Conservation (phyloP, 352 stramenopile species). For the Phytophthora sojae region DNA sequence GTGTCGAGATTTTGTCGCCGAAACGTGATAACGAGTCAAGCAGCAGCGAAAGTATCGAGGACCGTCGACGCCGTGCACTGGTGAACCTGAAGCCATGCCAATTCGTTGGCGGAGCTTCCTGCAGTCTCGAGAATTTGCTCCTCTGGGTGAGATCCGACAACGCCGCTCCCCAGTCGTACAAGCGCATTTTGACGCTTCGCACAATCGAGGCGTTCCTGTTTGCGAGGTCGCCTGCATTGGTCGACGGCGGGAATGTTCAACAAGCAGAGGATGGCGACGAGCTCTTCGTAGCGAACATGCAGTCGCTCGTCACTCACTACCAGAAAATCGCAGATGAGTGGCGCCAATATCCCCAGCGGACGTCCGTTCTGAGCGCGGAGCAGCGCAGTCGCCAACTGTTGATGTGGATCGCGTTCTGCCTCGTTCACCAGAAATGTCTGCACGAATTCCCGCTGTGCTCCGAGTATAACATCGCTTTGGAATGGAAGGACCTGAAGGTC, state of each 20-base stretch:
- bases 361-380: conserved; percentile 36
- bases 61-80: conserved; percentile 23
- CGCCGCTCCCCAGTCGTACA: conserved; percentile 13
- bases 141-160: conserved; percentile 15
- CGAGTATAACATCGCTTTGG: conserved; percentile 48
- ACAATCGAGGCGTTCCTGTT: conserved; percentile 48
- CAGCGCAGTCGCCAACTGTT: conserved; percentile 50
- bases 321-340: conserved; percentile 18
- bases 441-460: conserved; percentile 11
- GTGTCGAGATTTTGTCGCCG: conserved; percentile 10
- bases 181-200: conserved; percentile 28
- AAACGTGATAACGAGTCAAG: not conserved
- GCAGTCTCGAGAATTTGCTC: conserved; percentile 20
- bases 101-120: conserved; percentile 20
- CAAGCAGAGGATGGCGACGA: not conserved
- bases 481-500: conserved; percentile 46
- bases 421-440: conserved; percentile 42
- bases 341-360: conserved; percentile 19
- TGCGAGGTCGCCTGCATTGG: conserved; percentile 2
- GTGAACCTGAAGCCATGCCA: conserved; percentile 21
- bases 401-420: conserved; percentile 52
- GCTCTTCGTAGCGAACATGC: conserved; percentile 11
- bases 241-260: not conserved
- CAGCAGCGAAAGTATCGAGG: conserved; percentile 15
- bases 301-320: conserved; percentile 23